Evolutionary conservation across 1,284 basidiomycete species (phyloP), one percentile per base, ranked within the genome.

Genomic region (Exobasidium cylindrosporum): DNA sequence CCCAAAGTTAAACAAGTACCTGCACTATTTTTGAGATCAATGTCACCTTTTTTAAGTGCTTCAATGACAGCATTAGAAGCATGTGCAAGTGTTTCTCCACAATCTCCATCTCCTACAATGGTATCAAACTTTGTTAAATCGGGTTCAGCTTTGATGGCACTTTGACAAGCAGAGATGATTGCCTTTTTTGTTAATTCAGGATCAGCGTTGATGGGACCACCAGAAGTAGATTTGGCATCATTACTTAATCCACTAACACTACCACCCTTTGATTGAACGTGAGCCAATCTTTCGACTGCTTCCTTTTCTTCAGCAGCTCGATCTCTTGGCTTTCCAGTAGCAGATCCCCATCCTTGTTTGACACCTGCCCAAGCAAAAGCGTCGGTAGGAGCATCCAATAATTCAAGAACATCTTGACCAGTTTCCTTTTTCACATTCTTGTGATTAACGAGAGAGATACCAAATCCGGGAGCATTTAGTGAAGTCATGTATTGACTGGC

Each of bases 391-490:
- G 81, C 81, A 61, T 83, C 83, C 30, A 83, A 72, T 24, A 82
- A 73, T 60, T 74, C 71, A 28, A 83, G 69, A n/a, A 83, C 66
- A 61, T 75, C 63, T 24, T 75, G 67, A 52, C 58, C 78, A 55
- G 61, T 81, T 60, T 79, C 77, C 47, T 78, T 71, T 26, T 77
- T 72, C 40, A 74, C 70, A 69, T 81, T 68, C 68, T 78, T 81
- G 59, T 83, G 79, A 71, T 83, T 83, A 60, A 83, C 73, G 31
- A 83, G 78, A 58, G 81, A 79, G 58, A 83, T 71, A 32, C 78
- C 80, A 64, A 83, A 81, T 49, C 83, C 83, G 14, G 83, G 83
- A 63, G 82, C 82, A 70, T 83, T 83, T 77, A 83, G 82, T 47
- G 79, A 80, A 31, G 83, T 83, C 80, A 84, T 82, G 73, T 82